These are phyloP conservation scores for Colletotrichum sp. DNA, from an alignment of 2,329 filamentous ascomycete genomes.

Conservation along the genomic window DNA sequence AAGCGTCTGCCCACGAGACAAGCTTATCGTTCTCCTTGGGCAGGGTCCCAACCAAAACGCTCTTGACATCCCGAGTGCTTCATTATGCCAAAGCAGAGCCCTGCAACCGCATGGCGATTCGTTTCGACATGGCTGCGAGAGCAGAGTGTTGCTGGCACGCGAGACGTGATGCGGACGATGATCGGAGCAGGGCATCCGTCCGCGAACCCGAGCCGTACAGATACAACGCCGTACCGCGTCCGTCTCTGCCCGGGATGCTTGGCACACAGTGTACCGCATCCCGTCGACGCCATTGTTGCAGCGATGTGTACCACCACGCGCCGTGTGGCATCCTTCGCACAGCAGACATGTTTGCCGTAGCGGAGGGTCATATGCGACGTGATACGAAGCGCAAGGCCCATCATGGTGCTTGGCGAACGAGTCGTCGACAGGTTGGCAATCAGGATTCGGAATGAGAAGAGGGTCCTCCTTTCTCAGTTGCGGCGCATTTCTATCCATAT, in stretches of 20 bases:
- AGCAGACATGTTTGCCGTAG: neutral
- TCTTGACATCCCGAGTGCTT: slow-evolving; percentile 20
- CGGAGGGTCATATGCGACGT: neutral
- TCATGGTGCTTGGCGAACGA: slow-evolving; percentile 6
- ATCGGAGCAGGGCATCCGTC: neutral
- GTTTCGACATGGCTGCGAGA: slow-evolving; percentile 6
- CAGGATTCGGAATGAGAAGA: slow-evolving; percentile 2
- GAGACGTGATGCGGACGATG: slow-evolving; percentile 9
- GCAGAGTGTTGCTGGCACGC: neutral
- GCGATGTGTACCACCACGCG: neutral
- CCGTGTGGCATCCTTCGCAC: neutral
- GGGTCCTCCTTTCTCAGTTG: slow-evolving; percentile 3
- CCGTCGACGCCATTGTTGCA: neutral
- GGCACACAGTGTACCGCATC: neutral
- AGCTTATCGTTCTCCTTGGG: slow-evolving; percentile 5
- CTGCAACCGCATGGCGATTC: slow-evolving; percentile 4
- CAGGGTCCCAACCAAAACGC: slow-evolving; percentile 14
- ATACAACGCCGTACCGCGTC: slow-evolving; percentile 1
- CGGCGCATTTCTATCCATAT: slow-evolving; percentile 1
- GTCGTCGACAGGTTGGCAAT: slow-evolving; percentile 1
- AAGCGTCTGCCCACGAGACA: slow-evolving; percentile 7
- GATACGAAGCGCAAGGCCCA: slow-evolving; percentile 15
- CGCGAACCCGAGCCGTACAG: neutral
- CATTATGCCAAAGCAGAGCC: slow-evolving; percentile 14
- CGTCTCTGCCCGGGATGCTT: neutral